phyloP scores from a whole-genome alignment of 768 basidiomycete species.

The Agaricus subrufescens region DNA sequence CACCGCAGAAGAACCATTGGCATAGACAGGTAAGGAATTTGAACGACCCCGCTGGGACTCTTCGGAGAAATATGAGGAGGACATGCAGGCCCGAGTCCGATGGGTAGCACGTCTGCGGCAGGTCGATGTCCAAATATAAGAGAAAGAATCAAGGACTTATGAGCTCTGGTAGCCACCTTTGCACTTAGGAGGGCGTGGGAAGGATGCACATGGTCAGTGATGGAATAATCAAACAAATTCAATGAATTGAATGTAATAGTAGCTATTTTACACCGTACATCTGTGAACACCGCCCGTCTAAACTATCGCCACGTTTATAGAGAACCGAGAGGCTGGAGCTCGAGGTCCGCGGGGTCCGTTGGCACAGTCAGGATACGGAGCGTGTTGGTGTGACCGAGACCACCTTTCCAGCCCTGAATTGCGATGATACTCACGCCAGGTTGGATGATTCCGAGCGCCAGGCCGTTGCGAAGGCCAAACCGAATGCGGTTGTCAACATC shows the following conservation, averaged over 20 bases:
- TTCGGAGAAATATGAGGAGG: conserved; percentile 41
- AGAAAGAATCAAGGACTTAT: not conserved
- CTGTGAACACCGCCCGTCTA: not conserved
- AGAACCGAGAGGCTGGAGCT: conserved; percentile 55
- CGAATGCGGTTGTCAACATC: conserved; percentile 94
- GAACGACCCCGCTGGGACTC: conserved; percentile 34
- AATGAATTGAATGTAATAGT: too few relatives aligned
- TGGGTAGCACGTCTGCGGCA: not conserved
- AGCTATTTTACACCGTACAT: not conserved
- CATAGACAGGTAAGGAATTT: conserved; percentile 27
- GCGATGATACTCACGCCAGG: conserved; percentile 89
- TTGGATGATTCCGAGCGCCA: conserved; percentile 81
- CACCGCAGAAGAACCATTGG: conserved; percentile 45
- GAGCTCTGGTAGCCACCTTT: not conserved
- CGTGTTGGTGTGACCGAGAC: conserved; percentile 93
- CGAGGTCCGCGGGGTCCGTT: conserved; percentile 74
- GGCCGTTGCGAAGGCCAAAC: conserved; percentile 80
- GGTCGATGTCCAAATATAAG: not conserved
- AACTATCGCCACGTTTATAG: conserved; percentile 7
- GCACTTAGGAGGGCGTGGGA: conserved; percentile 3
- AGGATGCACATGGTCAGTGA: not conserved
- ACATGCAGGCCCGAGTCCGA: conserved; percentile 21
- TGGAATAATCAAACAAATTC: too few relatives aligned
- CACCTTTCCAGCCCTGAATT: conserved; percentile 99
- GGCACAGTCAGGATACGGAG: conserved; percentile 81